Base-by-base conservation (phyloP, 1,284 basidiomycete species). In the Ceratobasidium sp. region DNA sequence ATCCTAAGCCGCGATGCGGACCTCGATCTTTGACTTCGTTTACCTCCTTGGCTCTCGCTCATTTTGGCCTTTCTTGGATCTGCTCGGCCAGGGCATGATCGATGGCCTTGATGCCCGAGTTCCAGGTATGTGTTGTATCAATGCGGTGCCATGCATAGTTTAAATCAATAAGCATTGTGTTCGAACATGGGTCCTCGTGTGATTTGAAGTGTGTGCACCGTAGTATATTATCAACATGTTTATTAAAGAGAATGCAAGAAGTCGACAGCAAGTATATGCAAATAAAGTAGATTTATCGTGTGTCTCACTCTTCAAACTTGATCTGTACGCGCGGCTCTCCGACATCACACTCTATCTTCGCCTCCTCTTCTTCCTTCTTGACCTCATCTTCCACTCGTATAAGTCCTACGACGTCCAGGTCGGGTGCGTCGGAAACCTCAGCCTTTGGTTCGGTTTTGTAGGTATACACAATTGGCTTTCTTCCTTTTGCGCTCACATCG, bases 381-480 rank as follows among this genome's bases (percentile, higher is more conserved):
- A 58, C 53, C n/a, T 19, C 49, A 29, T 69, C 53, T 22, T 48
- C 56, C 3, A 43, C n/a, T 7, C 65, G 34, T 56, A 69, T 37
- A 24, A 61, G 46, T 54, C 41, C 54, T 16, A 34, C 54, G n/a
- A 37, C 63, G 22, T 63, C 46, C 48, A 53, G 14, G 37, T 49
- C 53, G 19, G 39, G 27, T 56, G 53, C 43, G 7, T 59, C 39
- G 11, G 29, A 51, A 16, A 41, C 68, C 16, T 66, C 64, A 5
- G 37, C 29, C 37, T 73, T 61, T 19, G 56, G 75, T 53, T 77
- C 73, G 27, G 39, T 4, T 48, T 73, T 63, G 37, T 11, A 19
- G 3, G 54, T 76, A 56, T 76, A 77, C 6, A 69, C 76, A 24
- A 77, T 66, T n/a, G 77, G 76, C 7, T 76, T 59, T 34, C 76